A percentile compares a stretch with the other conserved stretches of the same genome.
phyloP scores from a whole-genome alignment of 345 rosid genomes.

The Sonneratia caseolaris region DNA sequence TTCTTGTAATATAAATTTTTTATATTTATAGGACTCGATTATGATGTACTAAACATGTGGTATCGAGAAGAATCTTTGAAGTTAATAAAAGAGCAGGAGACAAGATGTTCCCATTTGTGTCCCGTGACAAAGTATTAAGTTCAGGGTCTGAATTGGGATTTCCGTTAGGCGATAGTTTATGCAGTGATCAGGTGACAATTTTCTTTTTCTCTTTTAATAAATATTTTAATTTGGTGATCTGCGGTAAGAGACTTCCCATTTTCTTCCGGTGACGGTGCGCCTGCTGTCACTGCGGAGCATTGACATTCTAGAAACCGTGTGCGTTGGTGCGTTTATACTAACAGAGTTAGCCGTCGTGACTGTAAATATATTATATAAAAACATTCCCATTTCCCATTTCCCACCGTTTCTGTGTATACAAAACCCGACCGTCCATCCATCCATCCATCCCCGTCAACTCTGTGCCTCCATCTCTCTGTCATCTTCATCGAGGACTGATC shows the following conservation, averaged over 20 bases:
- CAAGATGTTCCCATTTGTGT: too few species aligned
- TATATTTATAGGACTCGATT: too few species aligned
- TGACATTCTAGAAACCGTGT: slow-evolving; percentile 7
- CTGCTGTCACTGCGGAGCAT: not conserved
- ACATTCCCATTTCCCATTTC: not conserved
- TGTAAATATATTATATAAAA: not conserved
- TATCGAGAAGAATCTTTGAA: too few species aligned
- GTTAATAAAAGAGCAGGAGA: too few species aligned
- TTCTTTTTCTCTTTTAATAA: too few species aligned
- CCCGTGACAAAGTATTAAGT: too few species aligned
- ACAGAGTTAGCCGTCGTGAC: not conserved
- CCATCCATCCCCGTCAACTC: not conserved
- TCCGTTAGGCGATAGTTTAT: too few species aligned
- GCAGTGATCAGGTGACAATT: not conserved
- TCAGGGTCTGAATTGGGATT: too few species aligned
- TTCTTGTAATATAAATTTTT: too few species aligned
- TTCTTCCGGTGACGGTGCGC: not conserved
- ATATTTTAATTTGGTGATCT: not conserved
- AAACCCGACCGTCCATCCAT: not conserved
- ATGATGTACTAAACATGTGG: too few species aligned
- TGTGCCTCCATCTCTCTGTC: not conserved
- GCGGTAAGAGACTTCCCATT: not conserved
- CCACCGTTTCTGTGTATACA: not conserved
- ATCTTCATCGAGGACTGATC: not conserved
- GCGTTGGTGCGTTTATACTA: not conserved